These are phyloP conservation scores for Ustanciosporium gigantosporum DNA, from an alignment of 1,284 basidiomycete genomes.

Conservation along the genomic window DNA sequence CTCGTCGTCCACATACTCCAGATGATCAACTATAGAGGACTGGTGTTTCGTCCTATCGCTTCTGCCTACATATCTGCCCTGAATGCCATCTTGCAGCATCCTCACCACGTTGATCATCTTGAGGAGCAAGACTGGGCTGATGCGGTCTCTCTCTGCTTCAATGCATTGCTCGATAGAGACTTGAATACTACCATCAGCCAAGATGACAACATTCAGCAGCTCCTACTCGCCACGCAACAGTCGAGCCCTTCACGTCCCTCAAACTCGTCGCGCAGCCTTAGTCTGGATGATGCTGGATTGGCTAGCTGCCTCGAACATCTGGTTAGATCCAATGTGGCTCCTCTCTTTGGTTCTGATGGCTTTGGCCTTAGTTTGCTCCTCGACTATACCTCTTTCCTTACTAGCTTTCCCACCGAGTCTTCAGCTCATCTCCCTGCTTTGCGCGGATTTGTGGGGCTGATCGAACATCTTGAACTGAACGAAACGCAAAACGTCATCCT, in stretches of 20 bases:
- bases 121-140: conserved; percentile 71
- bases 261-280: conserved; percentile 10
- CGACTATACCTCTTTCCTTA: conserved; percentile 37
- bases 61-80: conserved; percentile 81
- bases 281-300: conserved; percentile 38
- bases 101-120: conserved; percentile 78
- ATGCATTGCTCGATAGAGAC: conserved; percentile 32
- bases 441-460: conserved; percentile 30
- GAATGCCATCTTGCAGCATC: conserved; percentile 68
- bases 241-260: too few species aligned
- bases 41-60: conserved; percentile 70
- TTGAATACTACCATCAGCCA: conserved; percentile 2
- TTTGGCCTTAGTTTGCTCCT: conserved; percentile 29
- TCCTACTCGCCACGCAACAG: background rate
- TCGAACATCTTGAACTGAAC: conserved; percentile 44
- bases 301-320: conserved; percentile 39
- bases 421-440: conserved; percentile 42
- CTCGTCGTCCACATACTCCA: conserved; percentile 73
- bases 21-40: conserved; percentile 67
- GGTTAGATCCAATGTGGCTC: conserved; percentile 25
- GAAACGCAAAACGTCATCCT: conserved; percentile 10
- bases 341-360: conserved; percentile 14
- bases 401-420: conserved; percentile 23
- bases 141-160: conserved; percentile 73
- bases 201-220: background rate